Percentiles rank a stretch among this genome's conserved stretches.
Conservation (phyloP, 331 rosid species). For the Quercus phellos region DNA sequence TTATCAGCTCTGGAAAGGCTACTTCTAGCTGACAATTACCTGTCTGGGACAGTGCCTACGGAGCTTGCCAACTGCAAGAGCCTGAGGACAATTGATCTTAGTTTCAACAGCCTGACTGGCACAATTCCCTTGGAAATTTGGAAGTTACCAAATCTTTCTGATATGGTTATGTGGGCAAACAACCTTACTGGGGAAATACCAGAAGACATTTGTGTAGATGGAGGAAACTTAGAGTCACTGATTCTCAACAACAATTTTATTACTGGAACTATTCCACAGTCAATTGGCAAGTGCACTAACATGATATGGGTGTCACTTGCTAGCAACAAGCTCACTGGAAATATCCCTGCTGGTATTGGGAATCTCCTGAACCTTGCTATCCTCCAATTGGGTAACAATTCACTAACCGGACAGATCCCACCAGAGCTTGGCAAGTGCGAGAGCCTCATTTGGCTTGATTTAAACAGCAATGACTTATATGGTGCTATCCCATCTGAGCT, state of each 20-base stretch:
- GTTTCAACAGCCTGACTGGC: conserved; percentile 62
- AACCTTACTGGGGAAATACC: conserved; percentile 58
- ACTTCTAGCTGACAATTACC: conserved; percentile 45
- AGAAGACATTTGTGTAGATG: conserved; percentile 43
- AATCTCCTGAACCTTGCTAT: conserved; percentile 46
- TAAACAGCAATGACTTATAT: conserved; percentile 48
- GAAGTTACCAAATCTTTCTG: conserved; percentile 45
- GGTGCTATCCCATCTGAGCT: conserved; percentile 57
- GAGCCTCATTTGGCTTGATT: conserved; percentile 68
- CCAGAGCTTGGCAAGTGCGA: conserved; percentile 44
- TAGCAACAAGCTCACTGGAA: conserved; percentile 51
- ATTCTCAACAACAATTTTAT: conserved; percentile 58
- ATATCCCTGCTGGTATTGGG: conserved; percentile 62
- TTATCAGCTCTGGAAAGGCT: conserved; percentile 42
- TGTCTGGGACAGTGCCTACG: conserved; percentile 44
- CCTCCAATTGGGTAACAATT: conserved; percentile 65
- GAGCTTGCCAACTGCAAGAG: conserved; percentile 55
- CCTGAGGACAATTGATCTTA: conserved; percentile 55
- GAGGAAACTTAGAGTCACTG: conserved; percentile 52
- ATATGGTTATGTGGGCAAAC: conserved; percentile 71
- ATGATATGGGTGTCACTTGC: conserved; percentile 63
- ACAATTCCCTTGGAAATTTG: conserved; percentile 49
- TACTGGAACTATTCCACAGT: conserved; percentile 55
- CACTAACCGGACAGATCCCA: conserved; percentile 58
- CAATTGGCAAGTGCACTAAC: conserved; percentile 55